Evolutionary conservation across 257 asterid species (phyloP).

Genomic region (Jasminum sambac): DNA sequence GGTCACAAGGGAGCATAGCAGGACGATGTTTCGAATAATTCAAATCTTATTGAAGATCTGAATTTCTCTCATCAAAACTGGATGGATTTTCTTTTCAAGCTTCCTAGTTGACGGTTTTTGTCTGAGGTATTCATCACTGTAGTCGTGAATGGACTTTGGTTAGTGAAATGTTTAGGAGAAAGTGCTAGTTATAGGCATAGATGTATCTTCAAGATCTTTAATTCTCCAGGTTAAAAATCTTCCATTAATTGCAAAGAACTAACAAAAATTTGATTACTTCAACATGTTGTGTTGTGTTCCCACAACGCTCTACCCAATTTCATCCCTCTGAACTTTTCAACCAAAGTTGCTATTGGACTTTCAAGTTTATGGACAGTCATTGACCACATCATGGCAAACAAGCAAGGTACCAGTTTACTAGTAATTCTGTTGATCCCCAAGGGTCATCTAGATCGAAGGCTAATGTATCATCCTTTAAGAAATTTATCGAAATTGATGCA

Average conservation of each 20-base stretch:
- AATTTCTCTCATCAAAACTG: background rate
- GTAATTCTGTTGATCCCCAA: background rate
- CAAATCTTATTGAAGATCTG: background rate
- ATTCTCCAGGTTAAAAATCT: background rate
- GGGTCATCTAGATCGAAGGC: background rate
- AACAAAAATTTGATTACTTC: background rate
- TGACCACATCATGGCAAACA: constrained; percentile 8
- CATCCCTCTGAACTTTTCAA: background rate
- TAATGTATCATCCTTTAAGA: background rate
- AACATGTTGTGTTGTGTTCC: background rate
- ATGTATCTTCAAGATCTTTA: background rate
- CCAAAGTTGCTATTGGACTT: constrained; percentile 9
- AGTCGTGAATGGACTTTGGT: background rate
- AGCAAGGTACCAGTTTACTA: constrained; percentile 8
- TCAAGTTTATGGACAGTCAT: constrained; percentile 7
- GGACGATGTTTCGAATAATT: constrained; percentile 12
- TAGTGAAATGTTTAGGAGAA: background rate
- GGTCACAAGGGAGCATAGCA: background rate
- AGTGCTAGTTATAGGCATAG: background rate
- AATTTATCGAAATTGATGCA: background rate
- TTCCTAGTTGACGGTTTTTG: background rate
- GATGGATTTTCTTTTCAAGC: background rate
- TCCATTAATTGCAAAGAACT: background rate
- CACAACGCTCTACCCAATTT: background rate
- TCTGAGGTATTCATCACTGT: background rate